Conservation (phyloP, 2,329 filamentous ascomycete species). For the Fusarium denticulatum region DNA sequence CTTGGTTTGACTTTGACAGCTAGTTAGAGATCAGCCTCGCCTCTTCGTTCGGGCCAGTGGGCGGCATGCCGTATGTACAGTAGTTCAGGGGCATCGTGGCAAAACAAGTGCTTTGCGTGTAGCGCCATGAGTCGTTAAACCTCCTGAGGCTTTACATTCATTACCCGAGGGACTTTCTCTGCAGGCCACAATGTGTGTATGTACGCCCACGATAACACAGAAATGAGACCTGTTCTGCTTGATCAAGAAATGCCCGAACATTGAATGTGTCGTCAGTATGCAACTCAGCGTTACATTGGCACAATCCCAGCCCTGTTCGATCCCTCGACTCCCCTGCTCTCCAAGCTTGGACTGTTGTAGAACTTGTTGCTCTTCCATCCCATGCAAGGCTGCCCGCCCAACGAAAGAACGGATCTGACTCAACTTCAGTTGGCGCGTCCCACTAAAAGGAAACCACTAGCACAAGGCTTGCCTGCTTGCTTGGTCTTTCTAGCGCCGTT, state of each 20-base stretch:
- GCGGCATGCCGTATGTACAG: background rate
- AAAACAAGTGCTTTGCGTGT: slow-evolving; percentile 14
- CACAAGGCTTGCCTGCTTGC: background rate
- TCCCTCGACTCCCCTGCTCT: slow-evolving; percentile 12
- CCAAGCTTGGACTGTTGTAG: background rate
- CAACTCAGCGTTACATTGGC: slow-evolving; percentile 31
- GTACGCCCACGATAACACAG: background rate
- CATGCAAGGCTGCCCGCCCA: slow-evolving; percentile 30
- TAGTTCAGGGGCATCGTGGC: slow-evolving; percentile 30
- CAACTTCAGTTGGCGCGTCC: background rate
- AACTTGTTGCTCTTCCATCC: background rate
- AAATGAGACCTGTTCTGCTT: background rate
- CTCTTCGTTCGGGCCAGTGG: background rate
- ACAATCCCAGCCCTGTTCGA: slow-evolving; percentile 17
- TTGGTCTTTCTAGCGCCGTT: background rate
- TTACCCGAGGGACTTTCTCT: background rate
- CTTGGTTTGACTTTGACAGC: background rate
- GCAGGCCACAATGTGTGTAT: background rate
- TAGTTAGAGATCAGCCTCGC: background rate
- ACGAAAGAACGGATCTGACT: background rate
- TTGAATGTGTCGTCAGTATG: slow-evolving; percentile 31
- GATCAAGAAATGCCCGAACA: slow-evolving; percentile 20
- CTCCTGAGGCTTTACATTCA: background rate
- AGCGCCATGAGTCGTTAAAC: slow-evolving; percentile 15
- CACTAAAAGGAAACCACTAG: background rate